These are phyloP conservation scores for Penicillium sumatraense DNA, from an alignment of 2,329 filamentous ascomycete genomes.

Conservation along the genomic window DNA sequence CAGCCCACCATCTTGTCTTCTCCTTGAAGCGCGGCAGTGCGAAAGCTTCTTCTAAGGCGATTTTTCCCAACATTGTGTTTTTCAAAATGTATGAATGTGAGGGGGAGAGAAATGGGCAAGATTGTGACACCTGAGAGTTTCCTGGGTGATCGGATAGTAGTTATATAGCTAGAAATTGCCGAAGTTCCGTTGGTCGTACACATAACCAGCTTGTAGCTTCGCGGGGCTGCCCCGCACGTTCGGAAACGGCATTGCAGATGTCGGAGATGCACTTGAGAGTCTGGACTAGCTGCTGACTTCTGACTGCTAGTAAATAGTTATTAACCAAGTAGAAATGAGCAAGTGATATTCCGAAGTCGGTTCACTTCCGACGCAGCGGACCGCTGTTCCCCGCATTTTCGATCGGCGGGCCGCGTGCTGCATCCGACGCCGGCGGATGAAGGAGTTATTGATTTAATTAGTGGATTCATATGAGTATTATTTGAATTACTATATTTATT, in stretches of 20 bases:
- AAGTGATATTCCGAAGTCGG: constrained; percentile 5
- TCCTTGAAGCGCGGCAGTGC: constrained; percentile 63
- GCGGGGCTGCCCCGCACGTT: constrained; percentile 12
- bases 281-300: not conserved
- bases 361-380: constrained; percentile 12
- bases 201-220: not conserved
- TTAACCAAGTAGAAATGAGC: no score
- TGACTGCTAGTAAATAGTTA: not conserved
- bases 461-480: not conserved
- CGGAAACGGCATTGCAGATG: constrained; percentile 2
- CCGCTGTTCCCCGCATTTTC: constrained; percentile 1
- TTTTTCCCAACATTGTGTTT: constrained; percentile 60
- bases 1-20: constrained; percentile 65
- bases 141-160: no score
- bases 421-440: constrained; percentile 6
- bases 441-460: not conserved
- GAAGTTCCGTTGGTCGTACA: not conserved
- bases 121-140: no score
- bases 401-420: constrained; percentile 4
- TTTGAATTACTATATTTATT: not conserved
- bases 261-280: not conserved
- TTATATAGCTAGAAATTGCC: no score
- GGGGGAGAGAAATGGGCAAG: not conserved
- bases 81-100: not conserved
- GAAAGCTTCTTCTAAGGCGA: constrained; percentile 67